Percentiles rank a stretch among this genome's conserved stretches.
Evolutionary conservation across 1,284 basidiomycete species (phyloP).

Genomic region (Boletus semigastroideus): DNA sequence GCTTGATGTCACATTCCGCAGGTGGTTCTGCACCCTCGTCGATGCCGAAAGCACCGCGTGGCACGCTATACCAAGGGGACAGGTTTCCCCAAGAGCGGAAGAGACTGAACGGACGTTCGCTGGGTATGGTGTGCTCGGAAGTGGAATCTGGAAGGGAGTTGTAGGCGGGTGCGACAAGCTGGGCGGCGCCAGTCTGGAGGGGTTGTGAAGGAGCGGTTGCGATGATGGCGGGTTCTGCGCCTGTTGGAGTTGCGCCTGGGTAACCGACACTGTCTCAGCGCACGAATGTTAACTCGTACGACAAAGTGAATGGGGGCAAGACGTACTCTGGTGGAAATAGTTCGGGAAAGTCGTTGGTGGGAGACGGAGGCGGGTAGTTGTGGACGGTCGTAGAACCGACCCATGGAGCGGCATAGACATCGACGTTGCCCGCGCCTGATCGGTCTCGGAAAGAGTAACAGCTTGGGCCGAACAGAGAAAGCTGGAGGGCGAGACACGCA

Average conservation of each 20-base stretch:
- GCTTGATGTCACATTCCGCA: slow-evolving; percentile 66
- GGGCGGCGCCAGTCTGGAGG: slow-evolving; percentile 65
- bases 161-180: slow-evolving; percentile 53
- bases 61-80: slow-evolving; percentile 81
- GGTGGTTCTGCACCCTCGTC: slow-evolving; percentile 71
- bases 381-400: slow-evolving; percentile 71
- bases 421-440: slow-evolving; percentile 4
- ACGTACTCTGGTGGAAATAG: slow-evolving; percentile 63
- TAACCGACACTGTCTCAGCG: slow-evolving; percentile 57
- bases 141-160: slow-evolving; percentile 13
- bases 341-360: slow-evolving; percentile 67
- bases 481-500: slow-evolving; percentile 28
- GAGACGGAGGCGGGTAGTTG: slow-evolving; percentile 67
- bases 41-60: slow-evolving; percentile 67
- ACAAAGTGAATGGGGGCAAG: background rate
- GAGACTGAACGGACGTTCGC: slow-evolving; percentile 50
- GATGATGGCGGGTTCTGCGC: slow-evolving; percentile 76
- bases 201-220: slow-evolving; percentile 78
- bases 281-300: background rate
- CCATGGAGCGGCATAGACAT: slow-evolving; percentile 49
- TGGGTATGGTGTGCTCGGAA: slow-evolving; percentile 13
- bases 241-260: slow-evolving; percentile 81
- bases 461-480: slow-evolving; percentile 22
- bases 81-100: slow-evolving; percentile 83
- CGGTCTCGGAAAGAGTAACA: slow-evolving; percentile 8